These are phyloP conservation scores for Mortierella sp. DNA, from an alignment of 371 early-diverging fungal species.

Conservation along the genomic window DNA sequence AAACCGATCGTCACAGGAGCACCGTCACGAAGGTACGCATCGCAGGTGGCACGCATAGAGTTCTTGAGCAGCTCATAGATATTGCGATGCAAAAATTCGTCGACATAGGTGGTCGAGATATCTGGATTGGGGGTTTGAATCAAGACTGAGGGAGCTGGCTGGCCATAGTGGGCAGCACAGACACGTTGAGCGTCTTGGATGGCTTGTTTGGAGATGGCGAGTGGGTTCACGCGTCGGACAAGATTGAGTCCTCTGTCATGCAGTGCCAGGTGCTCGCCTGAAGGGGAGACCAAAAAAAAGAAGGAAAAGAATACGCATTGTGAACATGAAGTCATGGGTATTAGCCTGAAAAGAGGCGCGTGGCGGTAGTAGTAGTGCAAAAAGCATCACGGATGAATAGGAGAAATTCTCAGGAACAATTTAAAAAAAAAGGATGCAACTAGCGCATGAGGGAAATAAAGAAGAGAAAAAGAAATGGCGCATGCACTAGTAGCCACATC, in stretches of 20 bases:
- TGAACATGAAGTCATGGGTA: background rate
- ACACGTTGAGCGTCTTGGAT: slow-evolving; percentile 70
- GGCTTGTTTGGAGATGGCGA: slow-evolving; percentile 73
- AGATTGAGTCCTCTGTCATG: slow-evolving; percentile 67
- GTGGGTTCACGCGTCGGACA: slow-evolving; percentile 74
- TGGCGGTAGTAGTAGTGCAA: background rate
- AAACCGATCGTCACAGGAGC: slow-evolving; percentile 25
- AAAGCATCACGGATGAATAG: background rate
- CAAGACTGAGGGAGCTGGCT: slow-evolving; percentile 63
- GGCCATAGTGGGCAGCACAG: slow-evolving; percentile 66
- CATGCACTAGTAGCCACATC: background rate
- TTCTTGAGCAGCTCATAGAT: slow-evolving; percentile 76
- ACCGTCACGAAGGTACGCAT: slow-evolving; percentile 50
- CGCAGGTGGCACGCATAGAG: slow-evolving; percentile 69
- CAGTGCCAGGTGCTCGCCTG: slow-evolving; percentile 77
- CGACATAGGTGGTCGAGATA: slow-evolving; percentile 71
- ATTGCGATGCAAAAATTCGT: slow-evolving; percentile 75
- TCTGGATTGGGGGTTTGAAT: slow-evolving; percentile 66
- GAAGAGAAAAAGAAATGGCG: background rate
- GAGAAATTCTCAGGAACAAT: background rate
- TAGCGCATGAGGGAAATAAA: background rate
- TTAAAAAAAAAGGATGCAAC: background rate
- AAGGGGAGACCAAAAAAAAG: background rate
- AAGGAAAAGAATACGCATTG: background rate
- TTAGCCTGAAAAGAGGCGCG: background rate